Conservation (phyloP, 163 green algal species). For the Chloromonas sp. region DNA sequence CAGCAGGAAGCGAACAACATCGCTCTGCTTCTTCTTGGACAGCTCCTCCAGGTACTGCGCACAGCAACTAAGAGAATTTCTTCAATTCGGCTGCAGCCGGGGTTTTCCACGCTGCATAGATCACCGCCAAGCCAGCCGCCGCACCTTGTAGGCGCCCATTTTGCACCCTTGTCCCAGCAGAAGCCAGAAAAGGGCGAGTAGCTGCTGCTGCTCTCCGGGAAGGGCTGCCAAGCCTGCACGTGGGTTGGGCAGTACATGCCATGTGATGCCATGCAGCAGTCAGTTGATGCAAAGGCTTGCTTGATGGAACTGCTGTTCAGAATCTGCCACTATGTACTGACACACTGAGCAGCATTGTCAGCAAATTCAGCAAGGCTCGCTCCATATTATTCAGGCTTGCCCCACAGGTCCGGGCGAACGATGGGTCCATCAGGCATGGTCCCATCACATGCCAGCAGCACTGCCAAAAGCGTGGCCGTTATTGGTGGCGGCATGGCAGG, state of each 20-base stretch:
- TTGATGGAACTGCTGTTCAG: too few relatives aligned
- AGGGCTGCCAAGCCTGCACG: too few relatives aligned
- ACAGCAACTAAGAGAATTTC: background rate
- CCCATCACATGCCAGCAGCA: too few relatives aligned
- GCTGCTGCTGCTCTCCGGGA: background rate
- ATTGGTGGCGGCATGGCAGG: conserved; percentile 19
- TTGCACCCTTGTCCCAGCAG: conserved; percentile 12
- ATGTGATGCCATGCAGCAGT: too few relatives aligned
- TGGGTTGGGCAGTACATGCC: too few relatives aligned
- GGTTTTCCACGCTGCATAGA: background rate
- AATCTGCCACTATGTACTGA: too few relatives aligned
- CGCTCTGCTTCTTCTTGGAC: conserved; percentile 98
- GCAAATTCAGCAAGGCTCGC: too few relatives aligned
- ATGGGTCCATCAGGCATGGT: too few relatives aligned
- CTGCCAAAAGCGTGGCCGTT: conserved; percentile 11
- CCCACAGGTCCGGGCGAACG: too few relatives aligned
- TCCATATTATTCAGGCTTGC: too few relatives aligned
- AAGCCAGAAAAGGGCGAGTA: conserved; percentile 2
- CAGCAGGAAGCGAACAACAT: conserved; percentile 98
- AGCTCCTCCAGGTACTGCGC: conserved; percentile 98
- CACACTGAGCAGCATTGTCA: too few relatives aligned
- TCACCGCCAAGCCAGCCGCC: background rate
- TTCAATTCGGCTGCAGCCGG: background rate
- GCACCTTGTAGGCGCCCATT: conserved; percentile 86
- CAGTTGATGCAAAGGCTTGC: too few relatives aligned